These are phyloP conservation scores for Macadamia integrifolia DNA, from an alignment of 164 flowering plant species.

Conservation along the genomic window DNA sequence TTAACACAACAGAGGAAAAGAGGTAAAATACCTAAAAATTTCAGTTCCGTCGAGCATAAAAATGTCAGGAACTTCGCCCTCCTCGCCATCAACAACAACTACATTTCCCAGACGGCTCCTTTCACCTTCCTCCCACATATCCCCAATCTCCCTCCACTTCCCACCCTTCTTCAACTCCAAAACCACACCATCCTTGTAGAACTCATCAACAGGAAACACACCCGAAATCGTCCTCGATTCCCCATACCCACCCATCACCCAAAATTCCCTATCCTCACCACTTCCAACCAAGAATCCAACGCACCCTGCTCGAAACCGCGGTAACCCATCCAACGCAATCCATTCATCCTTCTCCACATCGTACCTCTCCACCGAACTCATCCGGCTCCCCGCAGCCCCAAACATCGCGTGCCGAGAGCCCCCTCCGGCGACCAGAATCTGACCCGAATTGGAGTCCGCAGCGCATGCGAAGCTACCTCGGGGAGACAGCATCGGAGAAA, in stretches of 20 bases:
- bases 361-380: conserved; percentile 72
- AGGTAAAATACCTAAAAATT: conserved; percentile 52
- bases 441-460: conserved; percentile 22
- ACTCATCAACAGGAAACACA: conserved; percentile 82
- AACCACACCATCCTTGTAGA: conserved; percentile 64
- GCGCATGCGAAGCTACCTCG: conserved; percentile 90
- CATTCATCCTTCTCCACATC: conserved; percentile 64
- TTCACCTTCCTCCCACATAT: conserved; percentile 87
- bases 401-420: conserved; percentile 82
- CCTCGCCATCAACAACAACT: conserved; percentile 49
- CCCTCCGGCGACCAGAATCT: conserved; percentile 82
- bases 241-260: conserved; percentile 99
- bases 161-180: conserved; percentile 26
- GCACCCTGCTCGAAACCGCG: conserved; percentile 81
- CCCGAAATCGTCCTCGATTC: conserved; percentile 72
- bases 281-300: conserved; percentile 61
- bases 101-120: conserved; percentile 62
- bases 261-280: conserved; percentile 64
- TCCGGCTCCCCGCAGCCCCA: conserved; percentile 77
- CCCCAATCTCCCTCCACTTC: conserved; percentile 73
- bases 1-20: no score
- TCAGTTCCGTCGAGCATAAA: conserved; percentile 75
- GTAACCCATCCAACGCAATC: conserved; percentile 65
- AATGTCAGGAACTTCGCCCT: conserved; percentile 29
- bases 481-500: conserved; percentile 67